These are phyloP conservation scores for Rhodotorula graminis DNA, from an alignment of 768 basidiomycete species.

Conservation along the genomic window DNA sequence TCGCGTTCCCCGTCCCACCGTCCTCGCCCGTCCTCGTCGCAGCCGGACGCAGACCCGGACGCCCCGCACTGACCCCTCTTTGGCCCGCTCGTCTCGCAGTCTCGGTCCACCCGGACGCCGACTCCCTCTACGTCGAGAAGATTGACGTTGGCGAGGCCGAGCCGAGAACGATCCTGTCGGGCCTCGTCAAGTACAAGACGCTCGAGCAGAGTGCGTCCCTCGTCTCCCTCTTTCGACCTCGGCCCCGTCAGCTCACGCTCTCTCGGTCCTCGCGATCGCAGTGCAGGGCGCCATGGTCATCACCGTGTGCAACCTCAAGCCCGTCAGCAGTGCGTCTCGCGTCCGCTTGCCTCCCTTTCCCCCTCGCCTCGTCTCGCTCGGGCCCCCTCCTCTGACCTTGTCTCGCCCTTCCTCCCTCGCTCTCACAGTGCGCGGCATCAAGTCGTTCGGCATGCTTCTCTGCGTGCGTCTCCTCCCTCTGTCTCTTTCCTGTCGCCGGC, in stretches of 20 bases:
- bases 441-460: slow-evolving; percentile 97
- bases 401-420: neutral
- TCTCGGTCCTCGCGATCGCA: slow-evolving; percentile 15
- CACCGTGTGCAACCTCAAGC: slow-evolving; percentile 68
- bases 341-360: neutral
- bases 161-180: slow-evolving; percentile 92
- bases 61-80: neutral
- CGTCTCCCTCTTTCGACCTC: slow-evolving; percentile 59
- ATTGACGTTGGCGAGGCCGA: slow-evolving; percentile 94
- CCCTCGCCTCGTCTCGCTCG: neutral
- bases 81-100: slow-evolving; percentile 54
- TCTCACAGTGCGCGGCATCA: slow-evolving; percentile 74
- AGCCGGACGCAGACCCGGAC: too few relatives aligned
- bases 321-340: slow-evolving; percentile 58
- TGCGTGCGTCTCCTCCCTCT: slow-evolving; percentile 55
- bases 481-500: neutral
- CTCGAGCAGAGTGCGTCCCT: slow-evolving; percentile 81
- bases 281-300: slow-evolving; percentile 38
- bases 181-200: slow-evolving; percentile 91
- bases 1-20: too few relatives aligned
- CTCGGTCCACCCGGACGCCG: slow-evolving; percentile 93
- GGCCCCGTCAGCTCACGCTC: neutral
- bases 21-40: too few relatives aligned
- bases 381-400: too few relatives aligned
- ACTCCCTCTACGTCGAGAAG: slow-evolving; percentile 96